phyloP scores from a whole-genome alignment of 345 rosid genomes.

The Mercurialis annua region DNA sequence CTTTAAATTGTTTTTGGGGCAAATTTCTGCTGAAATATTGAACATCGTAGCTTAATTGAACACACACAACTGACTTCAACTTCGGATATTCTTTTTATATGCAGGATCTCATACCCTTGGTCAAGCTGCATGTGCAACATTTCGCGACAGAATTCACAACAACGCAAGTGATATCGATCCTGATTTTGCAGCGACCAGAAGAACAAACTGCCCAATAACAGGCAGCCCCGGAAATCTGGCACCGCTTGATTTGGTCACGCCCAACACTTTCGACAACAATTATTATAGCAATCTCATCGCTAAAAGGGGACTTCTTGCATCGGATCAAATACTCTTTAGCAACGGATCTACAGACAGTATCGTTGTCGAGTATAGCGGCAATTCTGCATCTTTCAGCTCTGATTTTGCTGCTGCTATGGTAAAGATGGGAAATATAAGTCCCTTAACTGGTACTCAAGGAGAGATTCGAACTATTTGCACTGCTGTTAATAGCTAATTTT shows the following conservation, averaged over 20 bases:
- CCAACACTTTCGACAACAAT: background rate
- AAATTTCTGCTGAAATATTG: too few species aligned
- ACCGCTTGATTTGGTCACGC: slow-evolving; percentile 7
- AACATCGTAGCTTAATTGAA: too few species aligned
- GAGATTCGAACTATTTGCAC: background rate
- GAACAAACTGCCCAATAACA: background rate
- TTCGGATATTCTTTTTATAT: too few species aligned
- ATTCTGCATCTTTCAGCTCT: background rate
- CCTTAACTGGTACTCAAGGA: slow-evolving; percentile 3
- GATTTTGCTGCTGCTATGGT: slow-evolving; percentile 13
- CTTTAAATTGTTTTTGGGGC: too few species aligned
- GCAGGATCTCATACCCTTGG: slow-evolving; percentile 5
- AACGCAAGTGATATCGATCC: slow-evolving; percentile 1
- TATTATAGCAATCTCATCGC: background rate
- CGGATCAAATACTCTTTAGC: slow-evolving; percentile 6
- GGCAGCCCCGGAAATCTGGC: background rate
- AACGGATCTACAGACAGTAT: slow-evolving; percentile 1
- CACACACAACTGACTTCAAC: too few species aligned
- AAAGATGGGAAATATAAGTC: background rate
- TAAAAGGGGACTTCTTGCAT: background rate
- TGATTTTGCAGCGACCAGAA: background rate
- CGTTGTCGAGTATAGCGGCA: background rate
- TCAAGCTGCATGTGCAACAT: background rate
- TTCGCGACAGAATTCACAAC: background rate
- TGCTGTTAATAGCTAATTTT: background rate